phyloP scores from a whole-genome alignment of 805 yeast genomes.

The Ogataea philodendri region DNA sequence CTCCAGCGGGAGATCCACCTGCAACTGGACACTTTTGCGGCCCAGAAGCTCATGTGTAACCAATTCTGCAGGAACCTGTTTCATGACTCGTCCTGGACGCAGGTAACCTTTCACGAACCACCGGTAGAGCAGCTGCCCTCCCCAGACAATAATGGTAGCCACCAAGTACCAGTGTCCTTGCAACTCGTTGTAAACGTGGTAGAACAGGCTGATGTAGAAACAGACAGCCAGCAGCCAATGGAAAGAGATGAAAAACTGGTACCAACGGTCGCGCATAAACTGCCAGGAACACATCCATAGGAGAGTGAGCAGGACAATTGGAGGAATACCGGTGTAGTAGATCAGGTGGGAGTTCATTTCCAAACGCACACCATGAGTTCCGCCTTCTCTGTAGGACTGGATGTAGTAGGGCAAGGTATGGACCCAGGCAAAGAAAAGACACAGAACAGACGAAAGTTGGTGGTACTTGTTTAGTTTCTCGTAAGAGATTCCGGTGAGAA shows the following conservation, averaged over 20 bases:
- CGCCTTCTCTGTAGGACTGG: conserved; percentile 50
- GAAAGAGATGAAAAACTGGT: conserved; percentile 48
- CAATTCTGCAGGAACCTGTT: conserved; percentile 25
- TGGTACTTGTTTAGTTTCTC: conserved; percentile 54
- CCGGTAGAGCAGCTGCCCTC: conserved; percentile 46
- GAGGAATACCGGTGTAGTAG: conserved; percentile 45
- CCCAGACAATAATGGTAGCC: conserved; percentile 54
- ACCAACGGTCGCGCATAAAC: conserved; percentile 39
- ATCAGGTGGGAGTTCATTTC: conserved; percentile 24
- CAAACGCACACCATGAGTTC: conserved; percentile 29
- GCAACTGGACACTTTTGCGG: conserved; percentile 37
- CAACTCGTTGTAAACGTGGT: conserved; percentile 41
- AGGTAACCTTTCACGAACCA: conserved; percentile 44
- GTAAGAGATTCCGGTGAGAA: conserved; percentile 52
- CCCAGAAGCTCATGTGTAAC: conserved; percentile 33
- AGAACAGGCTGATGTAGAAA: conserved; percentile 44
- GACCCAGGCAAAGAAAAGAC: conserved; percentile 43
- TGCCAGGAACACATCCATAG: conserved; percentile 45
- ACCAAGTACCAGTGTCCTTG: conserved; percentile 43
- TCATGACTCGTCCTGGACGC: conserved; percentile 41
- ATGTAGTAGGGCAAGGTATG: conserved; percentile 51
- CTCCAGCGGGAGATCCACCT: conserved; percentile 31
- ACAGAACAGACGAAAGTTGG: conserved; percentile 44
- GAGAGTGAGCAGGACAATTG: conserved; percentile 42
- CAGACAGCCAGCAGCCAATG: conserved; percentile 56